Percentiles rank a stretch among this genome's conserved stretches.
Conservation (phyloP, 768 basidiomycete genomes). For the Tulasnella sp. region DNA sequence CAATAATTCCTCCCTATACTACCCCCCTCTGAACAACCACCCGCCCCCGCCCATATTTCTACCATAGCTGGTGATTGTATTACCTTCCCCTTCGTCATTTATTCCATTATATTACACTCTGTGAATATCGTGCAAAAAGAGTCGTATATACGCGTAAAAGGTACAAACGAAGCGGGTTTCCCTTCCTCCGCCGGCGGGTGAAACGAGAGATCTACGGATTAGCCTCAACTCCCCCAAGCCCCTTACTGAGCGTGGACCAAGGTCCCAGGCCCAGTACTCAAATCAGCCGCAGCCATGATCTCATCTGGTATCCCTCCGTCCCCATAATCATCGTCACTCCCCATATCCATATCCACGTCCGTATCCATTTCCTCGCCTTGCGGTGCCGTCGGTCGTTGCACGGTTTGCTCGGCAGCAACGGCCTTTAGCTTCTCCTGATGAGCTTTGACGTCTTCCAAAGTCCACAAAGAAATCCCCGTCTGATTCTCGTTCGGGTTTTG, state of each 20-base stretch:
- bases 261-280: constrained; percentile 1
- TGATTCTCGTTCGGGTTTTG: constrained; percentile 96
- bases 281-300: constrained; percentile 37
- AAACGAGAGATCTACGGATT: not conserved
- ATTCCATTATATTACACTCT: not conserved
- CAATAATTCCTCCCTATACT: no score
- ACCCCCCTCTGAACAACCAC: not conserved
- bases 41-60: not conserved
- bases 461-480: constrained; percentile 92
- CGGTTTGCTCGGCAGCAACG: constrained; percentile 31
- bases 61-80: not conserved
- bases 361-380: constrained; percentile 48
- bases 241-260: constrained; percentile 1
- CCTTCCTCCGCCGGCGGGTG: not conserved
- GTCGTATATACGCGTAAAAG: not conserved
- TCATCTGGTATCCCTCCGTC: constrained; percentile 61
- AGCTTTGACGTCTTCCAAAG: constrained; percentile 81
- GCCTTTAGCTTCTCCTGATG: constrained; percentile 75
- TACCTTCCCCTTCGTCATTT: not conserved
- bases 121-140: not conserved
- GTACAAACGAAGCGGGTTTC: not conserved
- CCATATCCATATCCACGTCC: constrained; percentile 31
- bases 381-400: constrained; percentile 25
- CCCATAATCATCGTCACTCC: constrained; percentile 40
- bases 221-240: not conserved